Evolutionary conservation across 441 rosid genomes (phyloP), one percentile per base, ranked within the genome.

Genomic region (Codiaeum variegatum): DNA sequence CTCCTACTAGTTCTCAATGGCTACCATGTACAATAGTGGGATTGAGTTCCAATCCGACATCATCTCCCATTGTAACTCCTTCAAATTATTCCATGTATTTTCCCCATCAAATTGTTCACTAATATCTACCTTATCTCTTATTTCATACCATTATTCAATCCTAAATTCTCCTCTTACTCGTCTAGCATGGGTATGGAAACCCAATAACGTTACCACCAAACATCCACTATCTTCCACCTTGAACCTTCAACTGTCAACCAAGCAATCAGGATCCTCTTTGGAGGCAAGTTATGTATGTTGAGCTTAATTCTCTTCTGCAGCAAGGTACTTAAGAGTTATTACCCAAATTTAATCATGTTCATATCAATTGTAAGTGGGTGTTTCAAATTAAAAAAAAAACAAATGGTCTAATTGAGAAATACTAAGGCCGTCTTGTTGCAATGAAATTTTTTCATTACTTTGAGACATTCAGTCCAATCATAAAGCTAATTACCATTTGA

Each of bases 321-420:
- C 62, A 44, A 4, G 31, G 31, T 0, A 71, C 75, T 26, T 71
- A 67, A 61, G 60, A 28, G 5, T 31, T 71, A 0, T 60, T 71
- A 18, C 34, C 75, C 0, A 29, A 44, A 34, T 23, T 26, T 0
- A 1, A 12, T 56, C 52, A 70, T 16, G 40, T 40, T 24, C 68
- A n/a, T 0, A 56, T 70, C 1, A 16, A 55, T 9, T 70, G 54
- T 23, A 70, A 70, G 12, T 70, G 38, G 65, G 65, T 56, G 9
- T 70, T 69, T 21, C 12, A 8, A 1, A 23, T 70, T 15, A 56
- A 70, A 56, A 13, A 15, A 1, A 56, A 56, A 11, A 6, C 54
- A 0, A 38, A 70, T 58, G 73, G 65, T 11, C 11, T 38, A 8
- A 36, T 59, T 3, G 54, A 59, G 1, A 61, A 26, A 31, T 70